Conservation (phyloP, 129 eudicot species). For the Flaveria ramosissima region DNA sequence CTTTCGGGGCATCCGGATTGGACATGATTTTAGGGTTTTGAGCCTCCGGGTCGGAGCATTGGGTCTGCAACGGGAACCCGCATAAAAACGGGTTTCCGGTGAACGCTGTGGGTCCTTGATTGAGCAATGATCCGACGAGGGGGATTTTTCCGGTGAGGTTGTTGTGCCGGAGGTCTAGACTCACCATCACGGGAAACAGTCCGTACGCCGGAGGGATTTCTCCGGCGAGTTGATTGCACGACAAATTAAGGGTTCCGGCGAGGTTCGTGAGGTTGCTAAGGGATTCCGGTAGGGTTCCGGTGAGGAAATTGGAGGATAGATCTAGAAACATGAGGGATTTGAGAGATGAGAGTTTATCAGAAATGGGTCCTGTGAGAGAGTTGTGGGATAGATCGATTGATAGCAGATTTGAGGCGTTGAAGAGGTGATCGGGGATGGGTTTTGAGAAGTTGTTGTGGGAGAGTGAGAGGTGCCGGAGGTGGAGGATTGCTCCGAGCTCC, state of each 20-base stretch:
- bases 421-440: constrained; percentile 51
- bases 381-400: constrained; percentile 71
- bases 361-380: constrained; percentile 55
- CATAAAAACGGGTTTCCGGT: constrained; percentile 76
- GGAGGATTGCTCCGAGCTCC: constrained; percentile 67
- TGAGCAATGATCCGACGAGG: constrained; percentile 71
- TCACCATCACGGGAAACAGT: constrained; percentile 67
- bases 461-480: constrained; percentile 54
- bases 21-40: constrained; percentile 52
- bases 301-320: constrained; percentile 55
- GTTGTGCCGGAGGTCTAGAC: constrained; percentile 77
- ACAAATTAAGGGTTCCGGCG: constrained; percentile 68
- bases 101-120: constrained; percentile 96
- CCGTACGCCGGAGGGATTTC: constrained; percentile 76
- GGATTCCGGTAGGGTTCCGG: constrained; percentile 60
- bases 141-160: constrained; percentile 87
- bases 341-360: constrained; percentile 48
- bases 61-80: constrained; percentile 73
- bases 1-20: constrained; percentile 57
- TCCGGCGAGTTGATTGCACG: constrained; percentile 68
- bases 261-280: constrained; percentile 57
- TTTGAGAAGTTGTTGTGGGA: constrained; percentile 54
- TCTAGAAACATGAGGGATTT: constrained; percentile 47
- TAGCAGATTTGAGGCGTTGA: constrained; percentile 51
- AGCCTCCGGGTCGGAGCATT: constrained; percentile 56